Base-by-base conservation (phyloP, 2,329 filamentous ascomycete genomes). In the Alternaria brassicae region DNA sequence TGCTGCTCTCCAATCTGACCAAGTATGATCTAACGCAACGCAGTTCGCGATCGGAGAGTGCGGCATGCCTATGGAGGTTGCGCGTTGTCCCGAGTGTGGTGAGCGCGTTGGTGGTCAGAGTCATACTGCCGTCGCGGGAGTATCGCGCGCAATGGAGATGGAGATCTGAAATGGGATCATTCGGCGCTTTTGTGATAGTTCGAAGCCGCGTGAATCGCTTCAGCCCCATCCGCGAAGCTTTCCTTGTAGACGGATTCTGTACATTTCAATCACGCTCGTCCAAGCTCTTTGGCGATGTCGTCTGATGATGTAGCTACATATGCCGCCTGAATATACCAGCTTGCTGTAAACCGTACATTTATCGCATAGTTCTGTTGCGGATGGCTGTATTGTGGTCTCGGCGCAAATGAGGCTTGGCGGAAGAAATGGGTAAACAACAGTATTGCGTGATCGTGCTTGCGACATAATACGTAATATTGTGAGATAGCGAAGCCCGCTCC, bases 11-110 rank as follows among this genome's bases (percentile, higher is more conserved):
- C 10, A 13, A 12, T 19, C 13, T n/a, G 2, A 5, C 3, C n/a
- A 12, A 7, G 13, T 10, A 19, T 12, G 9, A 41, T 6, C 57
- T 68, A 47, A 68, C 41, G 10, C 4, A 36, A 13, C 2, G 28
- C 23, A 72, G 63, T 83, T 91, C 63, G 86, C 87, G 0, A 81
- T 90, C 30, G 88, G 87, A 1, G 86, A 90, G 60, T 90, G 88
- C 67, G 88, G 88, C 1, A 85, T 86, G 81, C 85, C 88, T 0
- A 89, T 89, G 86, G 61, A 91, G 71, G 54, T 68, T 17, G 83
- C 88, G 1, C 73, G 73, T 2, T 92, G 89, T 64, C 88, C 89
- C 0, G 83, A 91, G 62, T 92, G 89, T 63, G 83, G 81, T 2
- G 80, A 81, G 1, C 61, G 73, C 0, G 82, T 91, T 28, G 88